Evolutionary conservation across 805 yeast genomes (phyloP).

Genomic region (Helenozyma baotianmanensis): DNA sequence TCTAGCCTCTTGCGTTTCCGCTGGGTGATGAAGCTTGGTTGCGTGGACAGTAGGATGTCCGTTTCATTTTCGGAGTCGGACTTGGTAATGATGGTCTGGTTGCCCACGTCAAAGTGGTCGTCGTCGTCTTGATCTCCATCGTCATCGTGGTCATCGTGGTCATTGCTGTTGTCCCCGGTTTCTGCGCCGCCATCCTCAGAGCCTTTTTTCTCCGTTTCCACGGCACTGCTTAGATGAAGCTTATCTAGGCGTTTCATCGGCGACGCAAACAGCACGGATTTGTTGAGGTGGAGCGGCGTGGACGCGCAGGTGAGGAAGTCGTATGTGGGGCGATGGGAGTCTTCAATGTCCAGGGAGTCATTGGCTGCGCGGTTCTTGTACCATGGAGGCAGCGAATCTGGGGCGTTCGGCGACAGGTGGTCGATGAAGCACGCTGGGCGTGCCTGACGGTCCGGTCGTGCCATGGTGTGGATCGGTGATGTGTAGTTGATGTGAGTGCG

Average conservation of each 20-base stretch:
- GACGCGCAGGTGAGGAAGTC: conserved; percentile 20
- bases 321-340: conserved; percentile 7
- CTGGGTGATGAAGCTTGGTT: conserved; percentile 25
- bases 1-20: conserved; percentile 10
- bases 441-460: too few relatives aligned
- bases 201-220: too few relatives aligned
- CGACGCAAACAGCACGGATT: conserved; percentile 21
- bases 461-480: too few relatives aligned
- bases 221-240: conserved; percentile 18
- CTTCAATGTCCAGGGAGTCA: conserved; percentile 4
- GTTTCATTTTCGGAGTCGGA: conserved; percentile 10
- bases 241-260: conserved; percentile 34
- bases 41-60: conserved; percentile 1
- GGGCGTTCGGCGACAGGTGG: conserved; percentile 5
- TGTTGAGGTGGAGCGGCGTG: conserved; percentile 19
- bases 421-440: conserved; percentile 1
- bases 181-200: background rate
- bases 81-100: conserved; percentile 24
- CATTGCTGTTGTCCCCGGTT: conserved; percentile 4
- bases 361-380: conserved; percentile 5
- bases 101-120: conserved; percentile 18
- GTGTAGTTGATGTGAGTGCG: too few relatives aligned
- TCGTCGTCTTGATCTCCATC: conserved; percentile 8
- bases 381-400: conserved; percentile 7
- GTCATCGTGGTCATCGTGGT: conserved; percentile 4